Percentiles rank a stretch among this genome's conserved stretches.
phyloP scores from a whole-genome alignment of 768 basidiomycete genomes.

The Rhodosporidiobolus sp. region DNA sequence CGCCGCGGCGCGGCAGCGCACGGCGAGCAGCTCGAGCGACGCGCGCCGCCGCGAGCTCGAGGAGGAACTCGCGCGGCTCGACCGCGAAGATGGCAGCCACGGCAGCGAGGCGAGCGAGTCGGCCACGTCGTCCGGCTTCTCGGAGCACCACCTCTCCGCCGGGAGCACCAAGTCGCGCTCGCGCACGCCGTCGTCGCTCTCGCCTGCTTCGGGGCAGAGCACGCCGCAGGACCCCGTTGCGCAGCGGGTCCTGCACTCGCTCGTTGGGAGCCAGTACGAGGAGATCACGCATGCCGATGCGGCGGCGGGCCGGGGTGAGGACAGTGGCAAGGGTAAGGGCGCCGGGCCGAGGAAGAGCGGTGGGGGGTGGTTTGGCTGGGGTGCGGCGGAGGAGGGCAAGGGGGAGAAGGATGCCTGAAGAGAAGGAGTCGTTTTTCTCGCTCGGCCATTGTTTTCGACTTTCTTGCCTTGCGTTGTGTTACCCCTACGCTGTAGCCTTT shows the following conservation, averaged over 20 bases:
- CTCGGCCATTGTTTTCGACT: too few species aligned
- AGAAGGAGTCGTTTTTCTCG: too few species aligned
- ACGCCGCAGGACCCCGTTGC: constrained; percentile 1
- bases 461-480: too few species aligned
- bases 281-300: background rate
- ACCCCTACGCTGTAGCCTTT: too few species aligned
- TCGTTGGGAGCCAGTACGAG: constrained; percentile 6
- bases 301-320: background rate
- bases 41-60: background rate
- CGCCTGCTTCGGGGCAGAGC: background rate
- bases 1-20: too few species aligned
- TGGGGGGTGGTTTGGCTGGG: constrained; percentile 7
- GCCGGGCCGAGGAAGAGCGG: background rate
- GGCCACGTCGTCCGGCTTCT: background rate
- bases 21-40: background rate
- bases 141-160: too few species aligned
- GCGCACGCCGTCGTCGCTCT: background rate
- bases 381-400: constrained; percentile 3
- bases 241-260: background rate
- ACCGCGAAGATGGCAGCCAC: background rate
- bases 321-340: background rate
- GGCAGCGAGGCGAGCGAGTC: background rate
- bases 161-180: too few species aligned
- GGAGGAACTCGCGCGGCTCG: background rate
- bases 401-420: constrained; percentile 8